Evolutionary conservation across 1,139 yeast genomes (phyloP).

Genomic region (Debaryomyces nepalensis): DNA sequence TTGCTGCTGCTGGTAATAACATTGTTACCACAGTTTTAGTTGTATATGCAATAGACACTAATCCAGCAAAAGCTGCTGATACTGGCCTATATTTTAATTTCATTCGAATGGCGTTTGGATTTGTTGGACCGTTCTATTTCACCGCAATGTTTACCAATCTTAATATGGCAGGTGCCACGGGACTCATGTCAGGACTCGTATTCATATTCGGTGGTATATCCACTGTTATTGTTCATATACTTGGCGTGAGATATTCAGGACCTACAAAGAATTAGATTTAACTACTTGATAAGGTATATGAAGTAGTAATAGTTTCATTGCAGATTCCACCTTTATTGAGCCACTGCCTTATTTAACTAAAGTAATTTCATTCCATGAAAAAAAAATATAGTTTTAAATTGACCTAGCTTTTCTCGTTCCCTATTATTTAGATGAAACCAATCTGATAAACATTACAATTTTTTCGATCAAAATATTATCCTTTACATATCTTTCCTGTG

Average conservation of each 20-base stretch:
- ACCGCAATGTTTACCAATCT: slow-evolving; percentile 28
- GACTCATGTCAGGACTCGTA: slow-evolving; percentile 20
- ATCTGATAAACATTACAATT: too few relatives aligned
- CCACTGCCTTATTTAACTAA: too few relatives aligned
- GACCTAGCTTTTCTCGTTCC: too few relatives aligned
- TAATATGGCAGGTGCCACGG: slow-evolving; percentile 20
- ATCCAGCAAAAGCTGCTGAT: slow-evolving; percentile 22
- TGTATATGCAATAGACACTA: slow-evolving; percentile 25
- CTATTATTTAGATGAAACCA: too few relatives aligned
- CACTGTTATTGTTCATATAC: slow-evolving; percentile 15
- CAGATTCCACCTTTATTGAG: too few relatives aligned
- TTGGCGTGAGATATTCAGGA: slow-evolving; percentile 15
- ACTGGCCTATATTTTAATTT: slow-evolving; percentile 22
- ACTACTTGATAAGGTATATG: too few relatives aligned
- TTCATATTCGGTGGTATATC: slow-evolving; percentile 16
- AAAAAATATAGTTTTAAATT: too few relatives aligned
- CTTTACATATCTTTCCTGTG: too few relatives aligned
- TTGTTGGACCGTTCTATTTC: slow-evolving; percentile 32
- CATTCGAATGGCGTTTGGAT: slow-evolving; percentile 24
- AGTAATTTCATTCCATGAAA: too few relatives aligned
- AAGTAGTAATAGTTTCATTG: too few relatives aligned
- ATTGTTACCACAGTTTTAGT: slow-evolving; percentile 28
- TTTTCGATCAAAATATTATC: too few relatives aligned
- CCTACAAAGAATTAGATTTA: too few relatives aligned
- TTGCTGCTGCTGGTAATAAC: slow-evolving; percentile 31